phyloP scores from a whole-genome alignment of 768 basidiomycete species.

The Naganishia friedmannii region DNA sequence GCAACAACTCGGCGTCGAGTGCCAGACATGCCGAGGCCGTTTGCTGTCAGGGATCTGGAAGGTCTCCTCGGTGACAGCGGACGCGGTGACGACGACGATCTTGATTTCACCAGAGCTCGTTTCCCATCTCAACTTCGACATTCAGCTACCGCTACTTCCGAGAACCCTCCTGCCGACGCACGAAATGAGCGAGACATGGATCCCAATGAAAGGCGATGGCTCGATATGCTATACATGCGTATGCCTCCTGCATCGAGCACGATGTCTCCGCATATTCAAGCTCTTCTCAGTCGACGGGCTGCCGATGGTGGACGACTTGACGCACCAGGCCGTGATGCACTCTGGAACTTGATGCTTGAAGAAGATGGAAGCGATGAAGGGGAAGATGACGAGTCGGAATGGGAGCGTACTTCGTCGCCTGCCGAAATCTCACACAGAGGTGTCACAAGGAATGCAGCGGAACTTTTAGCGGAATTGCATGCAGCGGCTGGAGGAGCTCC shows the following conservation, averaged over 20 bases:
- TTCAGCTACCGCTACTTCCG: constrained; percentile 3
- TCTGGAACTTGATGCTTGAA: constrained; percentile 17
- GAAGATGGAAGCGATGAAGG: constrained; percentile 7
- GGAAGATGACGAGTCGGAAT: constrained; percentile 16
- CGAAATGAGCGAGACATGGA: not conserved
- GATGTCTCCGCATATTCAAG: not conserved
- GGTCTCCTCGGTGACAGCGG: not conserved
- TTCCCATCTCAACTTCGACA: constrained; percentile 20
- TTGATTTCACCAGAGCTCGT: constrained; percentile 12
- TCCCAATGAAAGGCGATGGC: constrained; percentile 13
- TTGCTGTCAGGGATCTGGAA: not conserved
- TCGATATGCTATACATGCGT: constrained; percentile 6
- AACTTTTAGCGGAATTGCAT: not conserved
- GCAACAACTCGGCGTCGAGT: not conserved
- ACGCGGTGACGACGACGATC: not conserved
- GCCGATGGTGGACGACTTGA: not conserved
- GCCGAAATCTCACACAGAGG: not conserved
- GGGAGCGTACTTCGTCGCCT: constrained; percentile 10
- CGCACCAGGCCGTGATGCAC: not conserved
- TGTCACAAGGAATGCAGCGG: not conserved
- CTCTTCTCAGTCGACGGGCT: constrained; percentile 3
- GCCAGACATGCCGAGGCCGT: not conserved
- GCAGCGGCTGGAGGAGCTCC: not conserved
- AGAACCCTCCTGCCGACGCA: not conserved
- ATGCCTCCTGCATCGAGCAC: constrained; percentile 6